phyloP scores from a whole-genome alignment of 257 asterid species.

The Haberlea rhodopensis region DNA sequence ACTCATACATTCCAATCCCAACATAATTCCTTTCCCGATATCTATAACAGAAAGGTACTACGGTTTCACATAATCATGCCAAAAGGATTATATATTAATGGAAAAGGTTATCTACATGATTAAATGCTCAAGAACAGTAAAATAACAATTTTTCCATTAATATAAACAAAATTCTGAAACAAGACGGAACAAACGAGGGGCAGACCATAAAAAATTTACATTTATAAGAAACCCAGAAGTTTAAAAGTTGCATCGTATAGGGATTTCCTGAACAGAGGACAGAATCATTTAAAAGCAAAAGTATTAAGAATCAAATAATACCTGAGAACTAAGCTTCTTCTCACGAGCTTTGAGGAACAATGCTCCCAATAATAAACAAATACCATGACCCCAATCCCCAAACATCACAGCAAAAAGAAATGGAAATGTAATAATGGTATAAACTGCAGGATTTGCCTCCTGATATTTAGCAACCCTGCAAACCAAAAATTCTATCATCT shows the following conservation, averaged over 20 bases:
- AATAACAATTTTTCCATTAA: background rate
- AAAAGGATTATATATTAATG: background rate
- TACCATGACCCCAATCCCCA: slow-evolving; percentile 99
- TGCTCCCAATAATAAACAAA: slow-evolving; percentile 87
- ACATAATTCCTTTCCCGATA: slow-evolving; percentile 4
- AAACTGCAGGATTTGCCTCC: slow-evolving; percentile 99
- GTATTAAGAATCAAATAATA: slow-evolving; percentile 30
- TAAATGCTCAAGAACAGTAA: no score
- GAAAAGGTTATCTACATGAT: background rate
- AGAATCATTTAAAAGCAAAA: background rate
- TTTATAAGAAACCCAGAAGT: slow-evolving; percentile 4
- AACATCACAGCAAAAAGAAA: slow-evolving; percentile 99
- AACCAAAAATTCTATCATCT: no score
- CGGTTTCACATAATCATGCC: slow-evolving; percentile 1
- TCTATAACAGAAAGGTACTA: slow-evolving; percentile 14
- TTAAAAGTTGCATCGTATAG: slow-evolving; percentile 4
- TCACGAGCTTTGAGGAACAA: slow-evolving; percentile 71
- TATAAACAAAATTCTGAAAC: background rate
- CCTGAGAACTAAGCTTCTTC: slow-evolving; percentile 82
- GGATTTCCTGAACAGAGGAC: slow-evolving; percentile 1
- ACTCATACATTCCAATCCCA: background rate
- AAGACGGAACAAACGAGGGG: slow-evolving; percentile 14
- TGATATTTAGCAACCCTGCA: slow-evolving; percentile 92
- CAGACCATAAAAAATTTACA: background rate
- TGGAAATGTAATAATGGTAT: slow-evolving; percentile 85